A percentile compares a stretch with the other conserved stretches of the same genome.
phyloP scores from a whole-genome alignment of 2,329 filamentous ascomycete genomes.

The Orbilia quercus region DNA sequence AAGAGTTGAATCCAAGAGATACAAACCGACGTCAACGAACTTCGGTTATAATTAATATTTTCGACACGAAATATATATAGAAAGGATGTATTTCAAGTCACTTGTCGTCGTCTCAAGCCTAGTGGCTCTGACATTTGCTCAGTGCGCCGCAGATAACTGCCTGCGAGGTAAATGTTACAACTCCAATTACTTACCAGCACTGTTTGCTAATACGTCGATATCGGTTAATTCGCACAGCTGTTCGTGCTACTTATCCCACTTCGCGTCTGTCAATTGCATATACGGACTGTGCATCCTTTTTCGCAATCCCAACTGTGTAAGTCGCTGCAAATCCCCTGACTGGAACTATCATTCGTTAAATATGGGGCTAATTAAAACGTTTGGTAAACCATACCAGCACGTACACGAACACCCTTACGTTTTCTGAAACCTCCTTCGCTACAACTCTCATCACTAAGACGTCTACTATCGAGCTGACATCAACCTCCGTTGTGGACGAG shows the following conservation, averaged over 20 bases:
- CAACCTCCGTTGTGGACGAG: not conserved
- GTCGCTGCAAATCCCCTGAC: not conserved
- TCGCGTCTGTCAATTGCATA: conserved; percentile 1
- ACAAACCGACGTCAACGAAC: too few relatives aligned
- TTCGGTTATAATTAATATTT: too few relatives aligned
- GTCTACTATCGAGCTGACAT: conserved; percentile 15
- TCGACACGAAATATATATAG: too few relatives aligned
- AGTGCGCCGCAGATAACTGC: conserved; percentile 20
- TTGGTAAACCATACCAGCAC: conserved; percentile 8
- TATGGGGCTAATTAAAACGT: too few relatives aligned
- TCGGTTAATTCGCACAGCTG: too few relatives aligned
- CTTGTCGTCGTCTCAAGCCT: conserved; percentile 22
- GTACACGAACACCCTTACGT: conserved; percentile 24
- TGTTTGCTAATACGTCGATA: not conserved
- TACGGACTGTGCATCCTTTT: conserved; percentile 14
- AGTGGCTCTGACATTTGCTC: conserved; percentile 11
- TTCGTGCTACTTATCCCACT: too few relatives aligned
- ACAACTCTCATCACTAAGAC: conserved; percentile 24
- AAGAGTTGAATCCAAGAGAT: too few relatives aligned
- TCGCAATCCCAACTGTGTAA: conserved; percentile 35
- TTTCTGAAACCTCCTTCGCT: conserved; percentile 17
- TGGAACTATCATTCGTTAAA: too few relatives aligned
- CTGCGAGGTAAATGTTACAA: conserved; percentile 16
- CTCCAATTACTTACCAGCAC: not conserved
- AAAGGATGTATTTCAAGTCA: conserved; percentile 14